Conservation (phyloP, 2,329 filamentous ascomycete species). For the Pseudogymnoascus sp. region DNA sequence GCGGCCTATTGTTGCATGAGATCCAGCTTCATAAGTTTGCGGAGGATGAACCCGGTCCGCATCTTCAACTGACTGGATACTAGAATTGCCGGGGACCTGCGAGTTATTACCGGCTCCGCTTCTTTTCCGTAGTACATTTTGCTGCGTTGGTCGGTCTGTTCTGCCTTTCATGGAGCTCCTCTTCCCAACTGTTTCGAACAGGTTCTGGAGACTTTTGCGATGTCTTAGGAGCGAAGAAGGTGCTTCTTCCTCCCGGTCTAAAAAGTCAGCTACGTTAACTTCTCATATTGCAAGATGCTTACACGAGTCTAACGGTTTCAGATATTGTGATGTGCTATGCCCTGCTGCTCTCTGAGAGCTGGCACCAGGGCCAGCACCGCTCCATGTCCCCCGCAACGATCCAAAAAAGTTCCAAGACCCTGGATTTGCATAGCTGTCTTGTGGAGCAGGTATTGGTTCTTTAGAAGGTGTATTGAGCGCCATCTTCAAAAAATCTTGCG, state of each 20-base stretch:
- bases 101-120: background rate
- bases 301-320: background rate
- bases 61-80: background rate
- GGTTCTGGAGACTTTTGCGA: slow-evolving; percentile 21
- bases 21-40: background rate
- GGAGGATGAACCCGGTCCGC: background rate
- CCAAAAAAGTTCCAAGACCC: slow-evolving; percentile 1
- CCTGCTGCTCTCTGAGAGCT: background rate
- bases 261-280: background rate
- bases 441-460: background rate
- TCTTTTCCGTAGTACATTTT: background rate
- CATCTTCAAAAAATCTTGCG: slow-evolving; percentile 9
- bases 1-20: background rate
- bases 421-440: background rate
- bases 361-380: background rate
- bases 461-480: background rate
- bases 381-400: background rate
- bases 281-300: background rate
- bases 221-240: slow-evolving; percentile 6
- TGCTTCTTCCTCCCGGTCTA: background rate
- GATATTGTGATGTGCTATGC: background rate
- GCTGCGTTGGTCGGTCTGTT: slow-evolving; percentile 12
- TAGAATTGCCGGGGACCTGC: background rate
- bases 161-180: slow-evolving; percentile 11
- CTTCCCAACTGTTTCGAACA: slow-evolving; percentile 18